Evolutionary conservation across 2,329 filamentous ascomycete genomes (phyloP), one percentile per base, ranked within the genome.

Genomic region (Sporothrix variecibatus): DNA sequence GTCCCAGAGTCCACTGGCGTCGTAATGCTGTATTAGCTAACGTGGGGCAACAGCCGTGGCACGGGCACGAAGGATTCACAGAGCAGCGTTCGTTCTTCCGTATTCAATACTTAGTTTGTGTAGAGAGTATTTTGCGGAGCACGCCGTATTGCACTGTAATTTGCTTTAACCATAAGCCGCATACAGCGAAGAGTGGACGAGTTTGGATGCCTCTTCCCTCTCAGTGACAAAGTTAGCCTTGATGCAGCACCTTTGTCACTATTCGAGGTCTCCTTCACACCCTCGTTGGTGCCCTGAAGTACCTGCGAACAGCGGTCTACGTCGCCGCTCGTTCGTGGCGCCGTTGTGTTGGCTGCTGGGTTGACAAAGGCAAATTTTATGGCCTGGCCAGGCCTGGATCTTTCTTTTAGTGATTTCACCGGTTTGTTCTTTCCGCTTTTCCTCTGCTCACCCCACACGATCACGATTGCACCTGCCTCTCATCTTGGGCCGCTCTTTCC

Each of bases 341-440:
- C 62, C 20, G 28, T 20, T n/a, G 15, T 28, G 28, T 20, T 38
- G 15, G 28, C 56, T 60, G 56, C 51, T 38, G 8, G 58, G 58
- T 31, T 23, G 31, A 62, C 8, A 62, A n/a, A n/a, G n/a, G n/a
- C 31, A 38, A 38, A 43, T 53, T 9, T 23, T 17, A 23, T 53
- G 51, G 26, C 23, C 51, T 56, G 23, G 51, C 51, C 23, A 12
- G 28, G 12, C 34, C 17, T 26, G 67, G 43, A 5, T 12, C 17
- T 51, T 65, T 64, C 28, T 38, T 40, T 11, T 15, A 64, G 12
- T 20, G 51, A 56, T 26, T 56, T 56, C 23, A 26, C 64, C 20
- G 64, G 65, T 56, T 56, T 23, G 51, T 28, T 69, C 65, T 46
- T 69, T 51, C 67, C 67, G 20, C n/a, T n/a, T 23, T 31, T 28